Evolutionary conservation across 306 rosid genomes (phyloP).

Genomic region (Vigna reflexopilosa): DNA sequence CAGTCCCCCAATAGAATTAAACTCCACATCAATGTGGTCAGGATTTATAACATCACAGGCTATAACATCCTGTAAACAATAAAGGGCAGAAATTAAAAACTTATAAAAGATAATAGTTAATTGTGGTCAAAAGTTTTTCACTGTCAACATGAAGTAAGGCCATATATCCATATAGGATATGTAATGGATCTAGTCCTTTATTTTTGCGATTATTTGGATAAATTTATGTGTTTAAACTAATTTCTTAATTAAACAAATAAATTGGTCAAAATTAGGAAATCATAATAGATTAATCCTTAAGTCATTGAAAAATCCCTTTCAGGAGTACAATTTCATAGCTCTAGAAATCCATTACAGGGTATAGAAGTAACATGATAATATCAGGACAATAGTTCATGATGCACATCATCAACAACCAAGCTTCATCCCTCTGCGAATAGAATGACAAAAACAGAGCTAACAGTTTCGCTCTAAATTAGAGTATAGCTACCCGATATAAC

Average conservation of each 20-base stretch:
- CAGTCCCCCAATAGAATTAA: slow-evolving; percentile 87
- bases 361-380: slow-evolving; percentile 1
- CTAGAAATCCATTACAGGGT: not conserved
- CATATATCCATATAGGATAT: slow-evolving; percentile 7
- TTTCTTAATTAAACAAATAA: not conserved
- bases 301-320: not conserved
- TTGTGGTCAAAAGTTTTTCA: not conserved
- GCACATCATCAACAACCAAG: slow-evolving; percentile 4
- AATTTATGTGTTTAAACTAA: not conserved
- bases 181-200: not conserved
- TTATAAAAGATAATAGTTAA: not conserved
- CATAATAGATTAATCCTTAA: not conserved
- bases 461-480: not conserved
- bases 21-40: slow-evolving; percentile 89
- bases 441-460: not conserved
- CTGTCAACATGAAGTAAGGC: not conserved
- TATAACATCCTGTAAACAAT: slow-evolving; percentile 81
- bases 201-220: slow-evolving; percentile 20
- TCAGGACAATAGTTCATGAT: not conserved
- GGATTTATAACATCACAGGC: slow-evolving; percentile 98
- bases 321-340: not conserved
- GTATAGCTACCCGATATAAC: not conserved
- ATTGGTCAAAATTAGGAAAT: slow-evolving; percentile 2
- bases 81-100: slow-evolving; percentile 25
- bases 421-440: not conserved